Base-by-base conservation (phyloP, 139 green algal species). In the Chlorella ohadii region DNA sequence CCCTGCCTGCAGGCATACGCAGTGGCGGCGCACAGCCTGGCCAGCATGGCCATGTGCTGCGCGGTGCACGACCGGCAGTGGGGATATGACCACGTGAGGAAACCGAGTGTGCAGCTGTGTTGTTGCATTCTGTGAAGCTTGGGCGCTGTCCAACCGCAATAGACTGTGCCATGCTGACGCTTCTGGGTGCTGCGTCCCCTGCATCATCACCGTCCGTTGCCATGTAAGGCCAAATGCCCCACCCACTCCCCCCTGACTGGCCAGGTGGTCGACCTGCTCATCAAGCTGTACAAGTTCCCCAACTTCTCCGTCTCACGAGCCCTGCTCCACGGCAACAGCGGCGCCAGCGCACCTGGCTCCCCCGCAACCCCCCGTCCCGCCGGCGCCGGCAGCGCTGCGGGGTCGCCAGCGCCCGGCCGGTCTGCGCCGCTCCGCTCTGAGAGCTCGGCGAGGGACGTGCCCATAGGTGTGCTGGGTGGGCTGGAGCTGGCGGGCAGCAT, bases 221-320 rank as follows among this genome's bases (percentile, higher is more conserved):
- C n/a, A n/a, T n/a, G n/a, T n/a, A n/a, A n/a, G n/a, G n/a, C n/a
- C n/a, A n/a, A n/a, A n/a, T n/a, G n/a, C n/a, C n/a, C n/a, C n/a
- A n/a, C n/a, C n/a, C n/a, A n/a, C n/a, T n/a, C n/a, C n/a, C n/a
- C n/a, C n/a, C n/a, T n/a, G n/a, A n/a, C n/a, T n/a, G n/a, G n/a
- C 4, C 73, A 80, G 75, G 87, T 91, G 25, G 72, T 91, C 3
- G 90, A 92, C 28, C 74, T 87, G n/a, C 79, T 93, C 23, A 72
- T 89, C 72, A 93, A 93, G 78, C 81, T 93, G 11, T 93, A 93
- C 81, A 90, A 89, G 67, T 84, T 84, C 82, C 84, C 89, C 51
- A 33, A 86, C 47, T 85, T 82, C 33, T 66, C 65, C 19, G 83
- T 92, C 38, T 81, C 51, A 19, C 31, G 66, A 36, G 77, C 74